Evolutionary conservation across 129 eudicot genomes (phyloP), one percentile per base, ranked within the genome.

Genomic region (Ambrosia artemisiifolia): DNA sequence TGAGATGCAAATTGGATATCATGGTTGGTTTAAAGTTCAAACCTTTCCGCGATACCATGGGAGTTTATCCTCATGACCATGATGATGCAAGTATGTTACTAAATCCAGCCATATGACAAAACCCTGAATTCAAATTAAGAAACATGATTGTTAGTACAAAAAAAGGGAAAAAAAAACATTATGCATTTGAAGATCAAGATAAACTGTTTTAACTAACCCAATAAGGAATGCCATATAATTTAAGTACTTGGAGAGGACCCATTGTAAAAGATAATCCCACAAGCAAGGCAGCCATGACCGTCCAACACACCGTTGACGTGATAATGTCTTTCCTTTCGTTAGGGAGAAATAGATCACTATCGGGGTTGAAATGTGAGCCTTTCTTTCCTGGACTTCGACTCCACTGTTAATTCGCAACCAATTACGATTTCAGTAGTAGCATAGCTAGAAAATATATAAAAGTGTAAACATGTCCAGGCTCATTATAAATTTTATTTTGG

Each of bases 41-140:
- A 92, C 97, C 97, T 92, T 81, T 75, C 97, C 96, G 2, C 97
- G 91, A 65, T 92, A 92, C 97, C 97, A 91, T 19, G 97, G 97
- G 62, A 91, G 88, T 72, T 86, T 92, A n/a, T 92, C 96, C 30
- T 88, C 94, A 17, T 92, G 94, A 19, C 97, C 96, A 81, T 92
- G 97, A 81, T 92, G 97, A 73, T 92, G 97, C 81, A 92, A 83
- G 85, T 92, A 92, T 48, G 97, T 92, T 20, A 92, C 97, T 14
- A 88, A 78, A 73, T 88, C 96, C 24, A 92, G 88, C 97, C 97
- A 92, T 77, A 79, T 76, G 16, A 88, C 96, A 36, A 86, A 88
- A n/a, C 85, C 82, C 97, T 92, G 75, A 63, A 85, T 67, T 71
- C 19, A 59, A 68, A 56, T 62, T 63, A 74, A 48, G 81, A 62